Conservation (phyloP, 2,329 filamentous ascomycete genomes). For the Colletotrichum sp. region DNA sequence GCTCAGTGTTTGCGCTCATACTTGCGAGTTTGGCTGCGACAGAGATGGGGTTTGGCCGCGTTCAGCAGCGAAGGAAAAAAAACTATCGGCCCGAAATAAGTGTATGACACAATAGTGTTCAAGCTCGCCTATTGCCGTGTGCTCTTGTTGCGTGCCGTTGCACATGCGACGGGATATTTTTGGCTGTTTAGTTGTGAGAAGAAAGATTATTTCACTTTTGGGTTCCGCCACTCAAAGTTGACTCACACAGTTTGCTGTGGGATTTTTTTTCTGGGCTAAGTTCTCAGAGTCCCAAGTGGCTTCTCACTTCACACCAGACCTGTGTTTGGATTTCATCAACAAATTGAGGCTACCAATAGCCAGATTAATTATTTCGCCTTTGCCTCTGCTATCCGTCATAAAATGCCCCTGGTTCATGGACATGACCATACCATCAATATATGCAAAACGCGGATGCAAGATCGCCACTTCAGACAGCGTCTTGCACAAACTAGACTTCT, state of each 20-base stretch:
- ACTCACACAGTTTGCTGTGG: not conserved
- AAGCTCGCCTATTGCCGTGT: not conserved
- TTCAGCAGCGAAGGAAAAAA: not conserved
- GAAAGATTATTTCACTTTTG: not conserved
- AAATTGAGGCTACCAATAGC: not conserved
- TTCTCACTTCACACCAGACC: not conserved
- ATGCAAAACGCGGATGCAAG: not conserved
- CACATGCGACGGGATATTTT: too few relatives aligned
- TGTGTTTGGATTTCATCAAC: not conserved
- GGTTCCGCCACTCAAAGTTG: constrained; percentile 12
- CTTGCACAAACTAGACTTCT: not conserved
- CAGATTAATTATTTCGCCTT: not conserved
- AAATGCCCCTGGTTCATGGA: not conserved
- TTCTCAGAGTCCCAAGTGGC: not conserved
- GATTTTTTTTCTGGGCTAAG: not conserved
- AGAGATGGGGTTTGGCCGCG: not conserved
- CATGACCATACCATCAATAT: not conserved
- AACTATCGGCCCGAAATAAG: not conserved
- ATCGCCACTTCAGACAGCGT: not conserved
- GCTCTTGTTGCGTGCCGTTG: not conserved
- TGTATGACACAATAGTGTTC: not conserved
- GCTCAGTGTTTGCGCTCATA: constrained; percentile 6
- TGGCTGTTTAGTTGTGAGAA: not conserved
- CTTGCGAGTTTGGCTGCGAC: not conserved
- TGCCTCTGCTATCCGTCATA: not conserved